phyloP scores from a whole-genome alignment of 2,329 filamentous ascomycete species.

The Ophiocordyceps camponoti-leonardi region DNA sequence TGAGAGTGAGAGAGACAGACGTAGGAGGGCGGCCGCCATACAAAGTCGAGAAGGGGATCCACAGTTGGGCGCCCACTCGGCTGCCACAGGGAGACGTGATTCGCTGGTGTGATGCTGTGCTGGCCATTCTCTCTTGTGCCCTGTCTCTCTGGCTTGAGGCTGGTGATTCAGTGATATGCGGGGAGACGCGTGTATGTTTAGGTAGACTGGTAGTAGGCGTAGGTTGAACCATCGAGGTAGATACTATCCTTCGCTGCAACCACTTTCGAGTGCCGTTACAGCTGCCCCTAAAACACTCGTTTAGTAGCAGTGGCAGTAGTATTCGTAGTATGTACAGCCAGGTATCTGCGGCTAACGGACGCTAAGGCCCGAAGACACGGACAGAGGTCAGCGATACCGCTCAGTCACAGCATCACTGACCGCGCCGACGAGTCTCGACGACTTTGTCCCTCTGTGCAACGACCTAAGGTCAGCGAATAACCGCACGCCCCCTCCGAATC shows the following conservation, averaged over 20 bases:
- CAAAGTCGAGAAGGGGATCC: not conserved
- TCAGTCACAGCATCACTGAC: not conserved
- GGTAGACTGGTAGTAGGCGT: too few species aligned
- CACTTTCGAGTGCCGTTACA: not conserved
- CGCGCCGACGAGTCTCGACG: not conserved
- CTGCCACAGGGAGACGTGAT: too few species aligned
- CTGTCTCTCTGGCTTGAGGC: too few species aligned
- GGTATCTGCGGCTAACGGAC: not conserved
- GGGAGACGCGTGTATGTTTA: too few species aligned
- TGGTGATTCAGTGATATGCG: too few species aligned
- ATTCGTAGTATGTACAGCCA: too few species aligned
- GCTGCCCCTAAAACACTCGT: too few species aligned
- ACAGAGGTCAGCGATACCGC: not conserved
- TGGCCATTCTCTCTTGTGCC: too few species aligned
- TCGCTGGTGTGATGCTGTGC: too few species aligned
- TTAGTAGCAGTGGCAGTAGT: too few species aligned
- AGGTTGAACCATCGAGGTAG: too few species aligned
- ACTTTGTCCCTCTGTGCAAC: not conserved
- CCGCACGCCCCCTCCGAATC: not conserved
- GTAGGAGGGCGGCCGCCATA: not conserved
- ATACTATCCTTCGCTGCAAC: not conserved
- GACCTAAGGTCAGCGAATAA: not conserved
- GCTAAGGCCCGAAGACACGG: not conserved
- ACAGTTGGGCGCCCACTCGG: too few species aligned
- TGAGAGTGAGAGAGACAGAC: not conserved